Evolutionary conservation across 768 basidiomycete species (phyloP), one percentile per base, ranked within the genome.

Genomic region (Tulasnella sp.): DNA sequence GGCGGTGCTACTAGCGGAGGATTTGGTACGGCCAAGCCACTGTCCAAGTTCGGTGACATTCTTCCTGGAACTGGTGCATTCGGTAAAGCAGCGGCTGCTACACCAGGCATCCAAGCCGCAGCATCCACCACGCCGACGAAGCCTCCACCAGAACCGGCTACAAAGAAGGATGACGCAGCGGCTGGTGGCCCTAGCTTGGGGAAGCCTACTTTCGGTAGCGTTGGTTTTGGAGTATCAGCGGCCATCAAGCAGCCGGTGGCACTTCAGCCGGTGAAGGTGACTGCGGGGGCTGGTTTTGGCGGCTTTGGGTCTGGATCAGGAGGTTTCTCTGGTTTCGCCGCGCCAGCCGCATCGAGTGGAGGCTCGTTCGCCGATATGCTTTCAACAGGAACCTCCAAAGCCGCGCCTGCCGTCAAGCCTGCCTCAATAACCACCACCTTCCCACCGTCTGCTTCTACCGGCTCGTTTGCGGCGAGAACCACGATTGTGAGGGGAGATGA

Each of bases 401-500:
- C 22, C 53, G 50, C 50, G 19, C 29, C 50, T 19, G 22, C 29
- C 7, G 17, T 34, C 4, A 34, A 34, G 34, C n/a, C 29, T 52
- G n/a, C 50, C 50, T 7, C 29, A 9, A 19, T 27, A 25, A 52
- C 19, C 3, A 9, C 45, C n/a, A 27, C 4, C 2, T 9, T 30
- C 2, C 29, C n/a, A 7, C 29, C 27, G 17, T 15, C 30, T 49
- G 46, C 46, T 2, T 31, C 34, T 21, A 5, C n/a, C 50, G 19
- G 50, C 21, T 5, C 46, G 46, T 48, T 48, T 48, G 5, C 46
- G 5, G 21, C 46, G 7, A 48, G 27, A 48, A 7, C 46, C 5
- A n/a, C 46, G 27, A n/a, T 7, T 5, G 46, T n/a, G 50, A 44
- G 55, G n/a, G 52, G 29, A 15, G 60, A 63, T 2, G 62, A 63